Base-by-base conservation (phyloP, 2,329 filamentous ascomycete species). In the Pyrenochaeta sp. region DNA sequence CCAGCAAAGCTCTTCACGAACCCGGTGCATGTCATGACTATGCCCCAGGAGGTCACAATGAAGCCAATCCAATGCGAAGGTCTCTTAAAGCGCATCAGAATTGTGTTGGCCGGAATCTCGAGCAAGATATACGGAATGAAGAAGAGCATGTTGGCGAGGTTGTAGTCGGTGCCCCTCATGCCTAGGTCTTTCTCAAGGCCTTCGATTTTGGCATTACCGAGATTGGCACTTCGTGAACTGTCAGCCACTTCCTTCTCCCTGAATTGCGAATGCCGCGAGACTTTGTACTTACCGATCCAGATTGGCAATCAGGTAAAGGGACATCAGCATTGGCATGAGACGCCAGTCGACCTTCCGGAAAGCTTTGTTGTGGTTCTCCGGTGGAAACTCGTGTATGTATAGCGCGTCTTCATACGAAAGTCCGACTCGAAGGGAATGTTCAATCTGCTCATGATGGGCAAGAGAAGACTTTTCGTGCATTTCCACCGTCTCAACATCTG, bases 141-240 rank as follows among this genome's bases (percentile, higher is more conserved):
- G 37, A 86, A 72, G 37, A 87, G 84, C 4, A 78, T 81, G 18
- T 85, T 69, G 29, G 80, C 83, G 1, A 82, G 83, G 1, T 87
- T 73, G 50, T 87, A 87, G 51, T 86, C 74, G 35, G 85, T 81
- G 1, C 81, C 83, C 13, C 36, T 31, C 54, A 69, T 56, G 6
- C 49, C 20, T 11, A 61, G 42, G 2, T 55, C 48, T 11, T 44
- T 48, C n/a, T 47, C 56, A 7, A 67, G 43, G 10, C 65, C 60
- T 40, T 68, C 61, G 17, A 74, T 66, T 17, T 63, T 64, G 37
- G 60, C 73, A 76, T n/a, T n/a, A n/a, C n/a, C n/a, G n/a, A n/a
- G n/a, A n/a, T n/a, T n/a, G n/a, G n/a, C n/a, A n/a, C n/a, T n/a
- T n/a, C n/a, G n/a, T n/a, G n/a, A n/a, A n/a, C n/a, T n/a, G n/a